These are phyloP conservation scores for Debaryomyces psychrophilus DNA, from an alignment of 1,139 yeast genomes.

Conservation along the genomic window DNA sequence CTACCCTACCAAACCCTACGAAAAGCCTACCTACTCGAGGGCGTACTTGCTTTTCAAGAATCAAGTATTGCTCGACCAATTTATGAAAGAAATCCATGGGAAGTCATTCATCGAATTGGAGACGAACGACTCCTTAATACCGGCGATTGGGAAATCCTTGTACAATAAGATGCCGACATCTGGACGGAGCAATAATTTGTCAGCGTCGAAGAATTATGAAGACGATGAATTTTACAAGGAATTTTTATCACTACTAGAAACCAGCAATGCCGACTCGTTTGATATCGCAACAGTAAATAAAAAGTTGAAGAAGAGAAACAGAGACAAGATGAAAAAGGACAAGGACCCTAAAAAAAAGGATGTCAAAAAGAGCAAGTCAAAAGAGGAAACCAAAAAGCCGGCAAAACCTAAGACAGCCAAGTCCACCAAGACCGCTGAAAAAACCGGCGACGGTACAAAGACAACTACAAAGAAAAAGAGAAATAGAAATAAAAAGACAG, in stretches of 20 bases:
- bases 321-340: slow-evolving; percentile 15
- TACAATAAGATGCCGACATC: slow-evolving; percentile 27
- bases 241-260: slow-evolving; percentile 16
- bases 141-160: slow-evolving; percentile 27
- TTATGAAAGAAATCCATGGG: slow-evolving; percentile 21
- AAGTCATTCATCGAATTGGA: slow-evolving; percentile 26
- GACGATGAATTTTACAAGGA: slow-evolving; percentile 17
- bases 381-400: slow-evolving; percentile 12
- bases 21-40: slow-evolving; percentile 32
- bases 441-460: slow-evolving; percentile 1
- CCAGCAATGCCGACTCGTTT: slow-evolving; percentile 18
- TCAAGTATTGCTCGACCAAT: slow-evolving; percentile 17
- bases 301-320: slow-evolving; percentile 14
- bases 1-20: slow-evolving; percentile 26
- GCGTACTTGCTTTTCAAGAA: slow-evolving; percentile 30
- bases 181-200: not conserved
- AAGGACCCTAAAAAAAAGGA: slow-evolving; percentile 8
- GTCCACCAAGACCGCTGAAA: not conserved
- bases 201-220: slow-evolving; percentile 8
- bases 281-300: slow-evolving; percentile 17
- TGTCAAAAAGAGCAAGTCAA: slow-evolving; percentile 8
- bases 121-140: slow-evolving; percentile 28
- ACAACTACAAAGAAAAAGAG: slow-evolving; percentile 1
- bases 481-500: slow-evolving; percentile 4
- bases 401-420: slow-evolving; percentile 4